Conservation (phyloP, 306 rosid genomes). For the Cucumis melo region DNA sequence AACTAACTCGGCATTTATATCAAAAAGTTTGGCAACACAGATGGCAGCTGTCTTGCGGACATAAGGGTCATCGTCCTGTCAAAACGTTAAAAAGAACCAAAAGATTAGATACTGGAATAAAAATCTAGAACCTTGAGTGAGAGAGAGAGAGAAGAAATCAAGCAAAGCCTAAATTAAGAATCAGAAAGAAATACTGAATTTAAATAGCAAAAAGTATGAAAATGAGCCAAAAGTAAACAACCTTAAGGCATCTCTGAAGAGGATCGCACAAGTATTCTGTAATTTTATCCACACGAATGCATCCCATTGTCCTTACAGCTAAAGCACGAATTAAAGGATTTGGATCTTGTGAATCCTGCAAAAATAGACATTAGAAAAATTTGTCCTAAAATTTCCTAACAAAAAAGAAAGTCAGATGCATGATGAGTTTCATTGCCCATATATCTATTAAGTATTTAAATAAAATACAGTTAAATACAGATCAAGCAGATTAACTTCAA, state of each 20-base stretch:
- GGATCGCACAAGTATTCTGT: constrained; percentile 98
- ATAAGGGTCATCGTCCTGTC: constrained; percentile 96
- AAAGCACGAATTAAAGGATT: constrained; percentile 96
- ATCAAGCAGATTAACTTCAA: not conserved
- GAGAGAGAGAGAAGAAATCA: not conserved
- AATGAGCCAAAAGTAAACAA: constrained; percentile 15
- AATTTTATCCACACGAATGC: constrained; percentile 98
- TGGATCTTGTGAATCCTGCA: constrained; percentile 98
- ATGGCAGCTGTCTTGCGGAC: constrained; percentile 99
- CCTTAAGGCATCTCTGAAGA: constrained; percentile 99
- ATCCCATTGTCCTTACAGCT: constrained; percentile 99
- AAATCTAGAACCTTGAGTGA: not conserved
- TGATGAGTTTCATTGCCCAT: not conserved
- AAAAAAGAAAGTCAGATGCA: not conserved
- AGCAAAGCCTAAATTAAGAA: not conserved
- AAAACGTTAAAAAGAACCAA: constrained; percentile 12
- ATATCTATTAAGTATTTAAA: not conserved
- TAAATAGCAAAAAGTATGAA: not conserved
- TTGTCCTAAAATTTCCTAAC: not conserved
- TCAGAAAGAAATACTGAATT: not conserved
- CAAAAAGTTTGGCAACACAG: constrained; percentile 97
- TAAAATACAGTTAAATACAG: not conserved
- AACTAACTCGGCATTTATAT: constrained; percentile 94
- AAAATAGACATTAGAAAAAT: constrained; percentile 10
- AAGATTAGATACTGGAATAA: not conserved